These are phyloP conservation scores for Lagenaria siceraria DNA, from an alignment of 306 rosid genomes.

Conservation along the genomic window DNA sequence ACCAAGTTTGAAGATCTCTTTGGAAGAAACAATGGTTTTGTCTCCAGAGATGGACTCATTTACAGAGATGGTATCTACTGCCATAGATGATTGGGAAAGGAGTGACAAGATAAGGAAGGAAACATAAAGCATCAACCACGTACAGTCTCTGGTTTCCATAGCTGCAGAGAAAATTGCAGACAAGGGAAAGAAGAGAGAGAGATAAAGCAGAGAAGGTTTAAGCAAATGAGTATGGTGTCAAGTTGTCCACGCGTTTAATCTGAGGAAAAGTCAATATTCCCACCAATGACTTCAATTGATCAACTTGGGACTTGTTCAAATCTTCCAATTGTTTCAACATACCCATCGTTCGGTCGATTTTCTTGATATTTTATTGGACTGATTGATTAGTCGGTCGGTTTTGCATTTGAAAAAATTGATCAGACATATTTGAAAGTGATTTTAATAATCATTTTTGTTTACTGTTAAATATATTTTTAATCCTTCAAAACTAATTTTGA, in stretches of 20 bases:
- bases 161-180: slow-evolving; percentile 3
- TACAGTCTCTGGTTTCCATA: slow-evolving; percentile 10
- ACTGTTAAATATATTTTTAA: too few species aligned
- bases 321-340: neutral
- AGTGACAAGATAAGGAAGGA: neutral
- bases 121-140: neutral
- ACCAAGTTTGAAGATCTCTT: slow-evolving; percentile 16
- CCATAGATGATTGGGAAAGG: slow-evolving; percentile 3
- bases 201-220: neutral
- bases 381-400: too few species aligned
- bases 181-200: neutral
- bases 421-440: too few species aligned
- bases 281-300: neutral
- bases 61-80: slow-evolving; percentile 17
- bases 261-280: neutral
- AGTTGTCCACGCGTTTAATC: slow-evolving; percentile 6
- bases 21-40: slow-evolving; percentile 18
- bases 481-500: too few species aligned
- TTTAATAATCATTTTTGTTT: too few species aligned
- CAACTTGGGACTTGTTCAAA: neutral
- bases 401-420: too few species aligned
- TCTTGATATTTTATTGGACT: too few species aligned
- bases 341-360: too few species aligned
- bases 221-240: neutral
- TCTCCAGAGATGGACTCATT: slow-evolving; percentile 21